Evolutionary conservation across 1,284 basidiomycete species (phyloP).

Genomic region (Agaricales sp.): DNA sequence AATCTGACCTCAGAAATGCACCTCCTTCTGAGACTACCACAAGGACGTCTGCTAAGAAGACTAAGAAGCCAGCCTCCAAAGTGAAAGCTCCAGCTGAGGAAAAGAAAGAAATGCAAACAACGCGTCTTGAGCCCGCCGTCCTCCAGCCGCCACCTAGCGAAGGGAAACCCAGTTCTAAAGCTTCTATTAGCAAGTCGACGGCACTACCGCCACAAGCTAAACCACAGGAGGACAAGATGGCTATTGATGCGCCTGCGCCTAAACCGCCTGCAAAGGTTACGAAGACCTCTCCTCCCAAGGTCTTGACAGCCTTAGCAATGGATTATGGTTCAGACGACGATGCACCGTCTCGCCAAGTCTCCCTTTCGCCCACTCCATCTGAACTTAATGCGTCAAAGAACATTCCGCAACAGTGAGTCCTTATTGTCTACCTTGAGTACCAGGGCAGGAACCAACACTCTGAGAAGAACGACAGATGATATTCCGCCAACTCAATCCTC

Average conservation of each 20-base stretch:
- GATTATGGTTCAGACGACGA: slow-evolving; percentile 1
- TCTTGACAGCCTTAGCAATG: not conserved
- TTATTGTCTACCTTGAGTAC: not conserved
- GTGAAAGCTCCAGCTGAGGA: no score
- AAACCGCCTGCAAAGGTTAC: not conserved
- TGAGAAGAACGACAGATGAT: not conserved
- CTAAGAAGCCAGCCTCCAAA: not conserved
- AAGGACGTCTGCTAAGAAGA: not conserved
- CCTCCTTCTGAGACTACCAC: not conserved
- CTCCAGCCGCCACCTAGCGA: not conserved
- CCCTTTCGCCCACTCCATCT: not conserved
- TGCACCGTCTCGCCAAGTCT: not conserved
- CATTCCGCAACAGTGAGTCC: not conserved
- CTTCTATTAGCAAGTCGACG: not conserved
- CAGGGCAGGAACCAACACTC: not conserved
- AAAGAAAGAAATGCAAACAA: not conserved
- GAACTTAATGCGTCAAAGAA: not conserved
- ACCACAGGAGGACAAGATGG: not conserved
- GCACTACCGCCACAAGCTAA: not conserved
- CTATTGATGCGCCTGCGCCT: not conserved
- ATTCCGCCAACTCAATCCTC: no score
- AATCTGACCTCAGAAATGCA: not conserved
- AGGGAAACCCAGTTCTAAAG: not conserved
- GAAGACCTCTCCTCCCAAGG: not conserved
- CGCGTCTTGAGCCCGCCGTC: not conserved